Evolutionary conservation across 1,284 basidiomycete genomes (phyloP).

Genomic region (Sanghuangporus weigelae): DNA sequence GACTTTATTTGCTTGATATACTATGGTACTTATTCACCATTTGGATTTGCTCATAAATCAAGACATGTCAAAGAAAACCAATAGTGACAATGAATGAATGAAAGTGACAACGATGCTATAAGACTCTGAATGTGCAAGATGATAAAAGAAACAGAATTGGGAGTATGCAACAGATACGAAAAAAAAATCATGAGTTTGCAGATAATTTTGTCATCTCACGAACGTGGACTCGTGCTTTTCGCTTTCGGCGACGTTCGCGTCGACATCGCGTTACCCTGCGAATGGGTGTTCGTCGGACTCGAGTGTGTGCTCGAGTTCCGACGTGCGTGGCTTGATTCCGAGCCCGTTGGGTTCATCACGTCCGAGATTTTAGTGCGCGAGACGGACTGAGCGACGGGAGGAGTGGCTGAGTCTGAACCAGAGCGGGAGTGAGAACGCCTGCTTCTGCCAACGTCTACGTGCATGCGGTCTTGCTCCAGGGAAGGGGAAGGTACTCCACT

Average conservation of each 20-base stretch:
- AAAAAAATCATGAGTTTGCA: background rate
- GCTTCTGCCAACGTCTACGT: conserved; percentile 31
- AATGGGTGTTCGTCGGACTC: conserved; percentile 9
- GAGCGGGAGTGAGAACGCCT: conserved; percentile 39
- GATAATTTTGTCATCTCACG: background rate
- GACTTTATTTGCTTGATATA: background rate
- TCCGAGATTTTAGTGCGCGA: conserved; percentile 47
- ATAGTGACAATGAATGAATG: background rate
- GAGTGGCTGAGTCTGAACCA: conserved; percentile 29
- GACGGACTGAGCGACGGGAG: conserved; percentile 36
- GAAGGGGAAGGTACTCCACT: conserved; percentile 6
- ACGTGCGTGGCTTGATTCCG: background rate
- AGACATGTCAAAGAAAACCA: background rate
- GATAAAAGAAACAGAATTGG: background rate
- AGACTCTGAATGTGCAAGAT: background rate
- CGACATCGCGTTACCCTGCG: conserved; percentile 15
- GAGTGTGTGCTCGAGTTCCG: conserved; percentile 5
- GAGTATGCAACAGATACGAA: background rate
- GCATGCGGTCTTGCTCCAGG: conserved; percentile 17
- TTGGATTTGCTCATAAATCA: background rate
- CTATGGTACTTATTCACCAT: background rate
- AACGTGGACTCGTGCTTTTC: conserved; percentile 12
- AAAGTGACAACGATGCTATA: conserved; percentile 5
- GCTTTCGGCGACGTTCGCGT: conserved; percentile 11
- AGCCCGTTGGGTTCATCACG: conserved; percentile 23